Evolutionary conservation across 495 filamentous ascomycete genomes (phyloP).

Genomic region (Schizothecium vesticola): DNA sequence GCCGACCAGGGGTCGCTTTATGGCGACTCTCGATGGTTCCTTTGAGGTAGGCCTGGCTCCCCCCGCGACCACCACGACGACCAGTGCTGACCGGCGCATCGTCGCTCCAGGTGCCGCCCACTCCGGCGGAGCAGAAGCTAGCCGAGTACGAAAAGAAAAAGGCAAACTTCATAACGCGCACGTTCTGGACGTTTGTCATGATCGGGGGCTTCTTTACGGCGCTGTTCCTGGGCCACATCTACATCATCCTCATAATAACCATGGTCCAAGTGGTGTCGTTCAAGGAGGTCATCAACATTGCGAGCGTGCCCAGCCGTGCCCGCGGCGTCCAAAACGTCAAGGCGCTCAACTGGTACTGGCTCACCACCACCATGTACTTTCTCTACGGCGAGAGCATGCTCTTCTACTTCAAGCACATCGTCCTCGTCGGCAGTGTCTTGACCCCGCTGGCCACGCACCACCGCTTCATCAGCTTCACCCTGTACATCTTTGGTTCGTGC

Average conservation of each 20-base stretch:
- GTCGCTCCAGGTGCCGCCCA: slow-evolving; percentile 26
- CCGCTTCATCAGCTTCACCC: slow-evolving; percentile 95
- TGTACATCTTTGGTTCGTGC: slow-evolving; percentile 86
- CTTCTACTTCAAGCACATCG: slow-evolving; percentile 98
- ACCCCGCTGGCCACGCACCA: slow-evolving; percentile 94
- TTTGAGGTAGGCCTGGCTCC: slow-evolving; percentile 27
- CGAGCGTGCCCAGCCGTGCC: slow-evolving; percentile 85
- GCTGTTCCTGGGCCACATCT: slow-evolving; percentile 94
- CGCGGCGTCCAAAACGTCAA: slow-evolving; percentile 92
- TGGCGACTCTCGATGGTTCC: slow-evolving; percentile 33
- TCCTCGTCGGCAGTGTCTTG: slow-evolving; percentile 89
- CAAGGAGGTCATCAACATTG: slow-evolving; percentile 98
- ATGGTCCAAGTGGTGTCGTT: slow-evolving; percentile 94
- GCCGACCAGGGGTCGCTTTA: slow-evolving; percentile 37
- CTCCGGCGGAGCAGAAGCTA: slow-evolving; percentile 20
- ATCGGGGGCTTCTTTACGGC: slow-evolving; percentile 85
- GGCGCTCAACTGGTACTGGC: slow-evolving; percentile 96
- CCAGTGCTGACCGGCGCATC: slow-evolving; percentile 7
- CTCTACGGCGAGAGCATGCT: slow-evolving; percentile 98
- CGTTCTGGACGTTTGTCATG: slow-evolving; percentile 98
- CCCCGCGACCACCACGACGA: neutral
- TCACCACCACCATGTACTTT: slow-evolving; percentile 98
- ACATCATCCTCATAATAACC: slow-evolving; percentile 87
- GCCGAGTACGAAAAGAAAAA: slow-evolving; percentile 98
- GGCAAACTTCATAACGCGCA: slow-evolving; percentile 92